A percentile compares a stretch with the other conserved stretches of the same genome.
Evolutionary conservation across 257 asterid genomes (phyloP).

Genomic region (Solanum habrochaites): DNA sequence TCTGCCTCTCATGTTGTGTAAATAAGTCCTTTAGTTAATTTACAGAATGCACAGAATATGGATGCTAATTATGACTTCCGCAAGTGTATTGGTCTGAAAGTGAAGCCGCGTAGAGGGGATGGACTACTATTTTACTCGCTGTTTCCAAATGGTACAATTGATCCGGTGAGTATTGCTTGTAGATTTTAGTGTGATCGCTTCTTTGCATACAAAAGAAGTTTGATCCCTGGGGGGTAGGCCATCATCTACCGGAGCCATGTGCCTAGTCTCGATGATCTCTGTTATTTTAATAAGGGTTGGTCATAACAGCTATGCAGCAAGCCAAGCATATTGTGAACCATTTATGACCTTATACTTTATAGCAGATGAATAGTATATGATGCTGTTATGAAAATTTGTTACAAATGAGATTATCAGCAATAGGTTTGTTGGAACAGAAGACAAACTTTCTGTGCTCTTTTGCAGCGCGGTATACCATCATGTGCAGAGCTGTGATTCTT

Average conservation of each 20-base stretch:
- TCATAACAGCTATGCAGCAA: neutral
- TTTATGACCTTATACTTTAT: neutral
- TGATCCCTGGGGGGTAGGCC: neutral
- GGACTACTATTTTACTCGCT: conserved; percentile 88
- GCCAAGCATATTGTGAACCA: neutral
- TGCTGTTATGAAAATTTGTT: neutral
- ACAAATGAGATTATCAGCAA: neutral
- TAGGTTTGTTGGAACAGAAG: neutral
- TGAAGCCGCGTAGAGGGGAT: conserved; percentile 85
- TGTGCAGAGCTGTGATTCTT: neutral
- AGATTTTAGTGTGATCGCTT: neutral
- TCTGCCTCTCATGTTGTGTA: neutral
- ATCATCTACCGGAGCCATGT: neutral
- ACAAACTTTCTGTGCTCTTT: neutral
- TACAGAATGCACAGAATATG: conserved; percentile 69
- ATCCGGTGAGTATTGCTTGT: conserved; percentile 46
- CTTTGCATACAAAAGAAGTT: neutral
- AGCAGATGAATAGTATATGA: neutral
- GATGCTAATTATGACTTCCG: conserved; percentile 52
- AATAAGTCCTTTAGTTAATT: neutral
- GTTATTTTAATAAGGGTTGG: neutral
- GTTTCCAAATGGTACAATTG: conserved; percentile 73
- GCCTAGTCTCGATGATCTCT: neutral
- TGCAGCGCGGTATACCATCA: neutral
- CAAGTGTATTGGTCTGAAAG: conserved; percentile 70